Percentiles rank a stretch among this genome's conserved stretches.
phyloP scores from a whole-genome alignment of 176 grass and related monocot species.

The Sorghum bicolor region DNA sequence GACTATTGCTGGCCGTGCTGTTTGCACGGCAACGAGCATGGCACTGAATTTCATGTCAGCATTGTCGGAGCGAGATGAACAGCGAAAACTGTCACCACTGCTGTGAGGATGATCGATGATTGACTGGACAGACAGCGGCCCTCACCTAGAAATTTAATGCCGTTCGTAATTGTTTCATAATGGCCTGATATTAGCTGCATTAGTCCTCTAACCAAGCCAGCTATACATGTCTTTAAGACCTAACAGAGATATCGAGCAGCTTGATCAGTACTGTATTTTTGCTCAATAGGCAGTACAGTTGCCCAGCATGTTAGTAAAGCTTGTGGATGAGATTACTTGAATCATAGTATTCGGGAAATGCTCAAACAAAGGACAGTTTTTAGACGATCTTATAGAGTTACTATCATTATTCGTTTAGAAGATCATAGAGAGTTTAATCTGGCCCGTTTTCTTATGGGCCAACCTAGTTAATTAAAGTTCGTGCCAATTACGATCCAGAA shows the following conservation, averaged over 20 bases:
- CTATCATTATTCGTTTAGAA: too few relatives aligned
- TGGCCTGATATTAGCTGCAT: background rate
- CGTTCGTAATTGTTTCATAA: conserved; percentile 15
- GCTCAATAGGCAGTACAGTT: too few relatives aligned
- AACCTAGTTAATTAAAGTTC: background rate
- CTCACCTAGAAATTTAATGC: conserved; percentile 16
- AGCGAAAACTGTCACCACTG: background rate
- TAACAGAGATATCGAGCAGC: background rate
- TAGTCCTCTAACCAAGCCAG: background rate
- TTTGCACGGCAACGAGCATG: background rate
- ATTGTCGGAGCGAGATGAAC: conserved; percentile 2
- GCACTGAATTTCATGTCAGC: conserved; percentile 25
- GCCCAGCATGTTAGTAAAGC: background rate
- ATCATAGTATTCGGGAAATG: too few relatives aligned
- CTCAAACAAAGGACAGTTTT: too few relatives aligned
- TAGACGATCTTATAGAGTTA: too few relatives aligned
- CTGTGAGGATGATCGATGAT: background rate
- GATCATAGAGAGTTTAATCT: background rate
- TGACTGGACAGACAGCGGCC: conserved; percentile 17
- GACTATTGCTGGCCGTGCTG: background rate
- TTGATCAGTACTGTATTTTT: background rate
- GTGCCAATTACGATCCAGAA: background rate
- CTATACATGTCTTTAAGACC: background rate
- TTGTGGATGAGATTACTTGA: background rate
- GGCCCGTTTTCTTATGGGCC: background rate